Base-by-base conservation (phyloP, 306 rosid genomes). In the Vigna radiata region DNA sequence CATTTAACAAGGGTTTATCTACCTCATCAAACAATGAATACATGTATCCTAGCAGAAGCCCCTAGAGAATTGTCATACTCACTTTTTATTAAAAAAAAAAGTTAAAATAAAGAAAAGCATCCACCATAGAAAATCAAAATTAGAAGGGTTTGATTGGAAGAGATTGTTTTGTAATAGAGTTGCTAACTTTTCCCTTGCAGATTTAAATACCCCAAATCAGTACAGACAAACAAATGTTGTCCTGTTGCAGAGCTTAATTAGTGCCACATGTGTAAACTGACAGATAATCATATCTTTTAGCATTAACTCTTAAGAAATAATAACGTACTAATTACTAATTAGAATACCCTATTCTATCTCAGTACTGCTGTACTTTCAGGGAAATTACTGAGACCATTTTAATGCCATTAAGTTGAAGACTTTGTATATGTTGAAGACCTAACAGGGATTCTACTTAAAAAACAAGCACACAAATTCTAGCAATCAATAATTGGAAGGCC, bases 301-400 rank as follows among this genome's bases (percentile, higher is more conserved):
- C 37, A 58, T 58, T 58, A 23, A 25, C 2, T 15, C 63, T 0
- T 23, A 25, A 4, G n/a, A 52, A 56, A 11, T 44, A 10, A 44
- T 44, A 12, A 44, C 12, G 16, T 12, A 11, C 13, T 44, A 12
- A 44, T 44, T 44, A 11, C 12, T 44, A 44, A 44, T 44, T 53
- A 53, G 12, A 7, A 53, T 53, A 29, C 33, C 33, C 33, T 29
- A 18, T 21, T 0, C 16, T 29, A 25, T 8, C 15, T 56, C 9
- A 10, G 37, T 56, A 11, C n/a, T 12, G 36, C 37, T 56, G 37
- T 56, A 25, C 33, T 21, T 55, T 21, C 12, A 55, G 11, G n/a
- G 31, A 55, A 21, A 56, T 58, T 58, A 58, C 17, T 23, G n/a
- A 58, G 37, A 58, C 36, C 63, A 56, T 56, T 56, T 56, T 14